phyloP scores from a whole-genome alignment of 1,284 basidiomycete genomes.

The Tetrapyrgos nigripes region DNA sequence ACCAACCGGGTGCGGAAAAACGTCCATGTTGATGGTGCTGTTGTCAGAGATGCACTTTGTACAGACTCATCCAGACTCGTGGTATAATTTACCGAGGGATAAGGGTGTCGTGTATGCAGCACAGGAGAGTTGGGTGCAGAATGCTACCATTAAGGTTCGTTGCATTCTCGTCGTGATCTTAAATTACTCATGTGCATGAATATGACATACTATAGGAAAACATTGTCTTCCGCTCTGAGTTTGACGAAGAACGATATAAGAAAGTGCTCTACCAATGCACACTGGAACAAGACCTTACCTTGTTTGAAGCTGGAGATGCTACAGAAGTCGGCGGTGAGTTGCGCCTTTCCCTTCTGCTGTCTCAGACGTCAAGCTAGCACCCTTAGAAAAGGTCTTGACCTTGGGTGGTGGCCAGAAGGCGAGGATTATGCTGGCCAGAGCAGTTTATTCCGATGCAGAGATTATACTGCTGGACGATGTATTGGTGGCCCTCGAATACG shows the following conservation, averaged over 20 bases:
- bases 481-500: conserved; percentile 58
- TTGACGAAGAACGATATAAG: conserved; percentile 74
- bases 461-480: conserved; percentile 73
- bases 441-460: conserved; percentile 67
- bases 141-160: conserved; percentile 47
- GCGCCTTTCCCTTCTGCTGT: not conserved
- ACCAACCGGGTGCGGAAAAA: conserved; percentile 54
- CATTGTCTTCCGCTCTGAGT: conserved; percentile 83
- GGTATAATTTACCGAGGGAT: conserved; percentile 68
- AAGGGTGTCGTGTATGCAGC: conserved; percentile 78
- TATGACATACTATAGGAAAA: conserved; percentile 75
- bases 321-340: conserved; percentile 63
- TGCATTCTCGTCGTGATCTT: not conserved
- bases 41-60: conserved; percentile 71
- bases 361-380: conserved; percentile 34
- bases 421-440: conserved; percentile 50
- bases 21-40: conserved; percentile 60
- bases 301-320: conserved; percentile 75
- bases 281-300: conserved; percentile 54
- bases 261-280: conserved; percentile 66
- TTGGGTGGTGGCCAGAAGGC: conserved; percentile 68
- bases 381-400: conserved; percentile 54
- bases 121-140: conserved; percentile 82
- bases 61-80: conserved; percentile 58
- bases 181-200: conserved; percentile 27